phyloP scores from a whole-genome alignment of 2,329 filamentous ascomycete genomes.

The Ophiostoma himal-ulmi region DNA sequence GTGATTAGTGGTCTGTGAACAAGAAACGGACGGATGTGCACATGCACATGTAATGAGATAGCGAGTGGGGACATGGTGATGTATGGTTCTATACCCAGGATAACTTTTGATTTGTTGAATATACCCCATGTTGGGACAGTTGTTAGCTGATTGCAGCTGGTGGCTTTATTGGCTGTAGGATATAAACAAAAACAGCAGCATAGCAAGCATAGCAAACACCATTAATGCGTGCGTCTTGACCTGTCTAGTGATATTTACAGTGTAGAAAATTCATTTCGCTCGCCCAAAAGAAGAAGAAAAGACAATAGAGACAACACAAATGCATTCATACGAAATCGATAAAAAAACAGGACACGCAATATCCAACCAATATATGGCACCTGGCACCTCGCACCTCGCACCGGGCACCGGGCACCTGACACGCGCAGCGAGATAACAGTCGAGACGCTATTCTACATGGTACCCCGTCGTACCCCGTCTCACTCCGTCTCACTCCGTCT shows the following conservation, averaged over 20 bases:
- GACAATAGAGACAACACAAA: background rate
- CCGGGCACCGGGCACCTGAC: background rate
- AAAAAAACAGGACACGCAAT: background rate
- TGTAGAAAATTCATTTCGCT: background rate
- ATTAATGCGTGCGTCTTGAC: background rate
- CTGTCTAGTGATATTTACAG: background rate
- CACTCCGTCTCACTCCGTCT: background rate
- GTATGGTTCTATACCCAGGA: background rate
- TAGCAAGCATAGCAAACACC: background rate
- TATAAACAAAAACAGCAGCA: background rate
- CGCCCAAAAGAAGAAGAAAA: background rate
- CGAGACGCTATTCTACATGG: background rate
- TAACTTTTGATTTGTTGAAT: background rate
- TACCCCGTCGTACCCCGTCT: background rate
- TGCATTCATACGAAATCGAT: background rate
- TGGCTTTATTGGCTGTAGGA: too few species aligned
- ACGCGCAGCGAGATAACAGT: background rate
- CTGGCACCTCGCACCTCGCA: background rate
- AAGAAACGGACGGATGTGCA: background rate
- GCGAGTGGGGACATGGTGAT: background rate
- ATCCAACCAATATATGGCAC: background rate
- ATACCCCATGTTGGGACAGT: background rate
- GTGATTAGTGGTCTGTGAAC: background rate
- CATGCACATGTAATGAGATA: background rate
- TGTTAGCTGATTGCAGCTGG: background rate